phyloP scores from a whole-genome alignment of 306 rosid genomes.

The Fragaria nilgerrensis region DNA sequence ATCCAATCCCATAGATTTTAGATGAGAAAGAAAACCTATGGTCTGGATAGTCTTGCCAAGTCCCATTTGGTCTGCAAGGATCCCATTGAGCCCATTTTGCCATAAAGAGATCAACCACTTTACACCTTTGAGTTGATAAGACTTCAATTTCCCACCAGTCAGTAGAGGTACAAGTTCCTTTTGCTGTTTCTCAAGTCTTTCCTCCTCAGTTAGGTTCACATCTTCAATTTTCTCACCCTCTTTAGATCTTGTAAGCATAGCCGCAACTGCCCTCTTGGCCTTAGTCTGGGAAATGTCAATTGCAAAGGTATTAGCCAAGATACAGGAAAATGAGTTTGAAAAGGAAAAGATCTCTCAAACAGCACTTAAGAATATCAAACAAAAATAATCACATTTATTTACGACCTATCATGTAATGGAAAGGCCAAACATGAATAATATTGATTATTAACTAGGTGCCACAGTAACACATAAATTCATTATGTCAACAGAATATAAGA shows the following conservation, averaged over 20 bases:
- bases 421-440: not conserved
- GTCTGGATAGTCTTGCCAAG: conserved; percentile 99
- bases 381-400: not conserved
- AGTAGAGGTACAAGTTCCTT: conserved; percentile 77
- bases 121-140: conserved; percentile 89
- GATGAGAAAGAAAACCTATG: conserved; percentile 83
- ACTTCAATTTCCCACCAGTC: conserved; percentile 84
- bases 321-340: not conserved
- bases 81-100: conserved; percentile 99
- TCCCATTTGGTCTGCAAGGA: conserved; percentile 99
- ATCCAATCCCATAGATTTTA: conserved; percentile 77
- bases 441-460: not conserved
- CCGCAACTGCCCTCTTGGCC: conserved; percentile 92
- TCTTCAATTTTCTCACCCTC: conserved; percentile 60
- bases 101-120: conserved; percentile 98
- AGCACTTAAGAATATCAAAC: not conserved
- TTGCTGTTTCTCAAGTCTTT: conserved; percentile 71
- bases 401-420: not conserved
- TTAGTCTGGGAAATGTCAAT: conserved; percentile 42
- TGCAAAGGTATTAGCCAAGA: not conserved
- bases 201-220: conserved; percentile 58
- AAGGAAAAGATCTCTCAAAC: too few species aligned
- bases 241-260: conserved; percentile 87
- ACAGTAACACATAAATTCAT: not conserved
- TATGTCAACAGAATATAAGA: not conserved